These are phyloP conservation scores for Strobilomyces echinocephalus DNA, from an alignment of 768 basidiomycete genomes.

Conservation along the genomic window DNA sequence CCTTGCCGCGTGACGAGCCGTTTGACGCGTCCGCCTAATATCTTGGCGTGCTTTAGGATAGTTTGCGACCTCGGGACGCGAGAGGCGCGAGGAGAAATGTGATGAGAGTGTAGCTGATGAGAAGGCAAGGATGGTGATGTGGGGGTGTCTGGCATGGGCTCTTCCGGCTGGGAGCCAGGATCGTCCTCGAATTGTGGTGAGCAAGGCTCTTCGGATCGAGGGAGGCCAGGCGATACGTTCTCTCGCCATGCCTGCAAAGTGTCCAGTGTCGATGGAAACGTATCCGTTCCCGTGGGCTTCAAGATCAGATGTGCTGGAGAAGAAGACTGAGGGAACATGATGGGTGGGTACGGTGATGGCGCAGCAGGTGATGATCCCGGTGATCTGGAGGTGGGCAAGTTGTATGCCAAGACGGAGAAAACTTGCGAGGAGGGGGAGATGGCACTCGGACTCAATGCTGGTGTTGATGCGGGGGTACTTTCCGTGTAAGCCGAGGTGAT, in stretches of 20 bases:
- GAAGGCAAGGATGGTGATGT: slow-evolving; percentile 3
- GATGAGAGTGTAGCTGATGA: slow-evolving; percentile 5
- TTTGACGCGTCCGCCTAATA: slow-evolving; percentile 27
- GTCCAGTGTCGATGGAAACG: slow-evolving; percentile 30
- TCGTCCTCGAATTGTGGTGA: slow-evolving; percentile 14
- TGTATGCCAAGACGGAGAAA: slow-evolving; percentile 13
- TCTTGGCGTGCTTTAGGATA: slow-evolving; percentile 26
- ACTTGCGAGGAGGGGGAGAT: slow-evolving; percentile 19
- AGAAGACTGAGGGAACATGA: slow-evolving; percentile 14
- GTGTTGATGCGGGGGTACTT: slow-evolving; percentile 23
- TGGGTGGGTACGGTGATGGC: slow-evolving; percentile 7
- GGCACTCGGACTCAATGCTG: slow-evolving; percentile 20
- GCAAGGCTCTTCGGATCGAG: slow-evolving; percentile 15
- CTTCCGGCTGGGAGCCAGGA: slow-evolving; percentile 3
- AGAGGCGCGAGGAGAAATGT: background rate
- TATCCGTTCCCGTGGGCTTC: slow-evolving; percentile 27
- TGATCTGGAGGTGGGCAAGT: slow-evolving; percentile 15
- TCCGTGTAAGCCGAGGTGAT: slow-evolving; percentile 12
- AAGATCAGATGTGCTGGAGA: slow-evolving; percentile 17
- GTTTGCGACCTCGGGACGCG: slow-evolving; percentile 12
- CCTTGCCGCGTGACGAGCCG: slow-evolving; percentile 19
- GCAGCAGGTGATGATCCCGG: slow-evolving; percentile 13
- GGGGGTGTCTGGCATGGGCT: slow-evolving; percentile 5
- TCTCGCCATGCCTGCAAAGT: slow-evolving; percentile 29
- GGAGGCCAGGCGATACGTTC: slow-evolving; percentile 14